Evolutionary conservation across 306 rosid genomes (phyloP), one percentile per base, ranked within the genome.

Genomic region (Pueraria montana): DNA sequence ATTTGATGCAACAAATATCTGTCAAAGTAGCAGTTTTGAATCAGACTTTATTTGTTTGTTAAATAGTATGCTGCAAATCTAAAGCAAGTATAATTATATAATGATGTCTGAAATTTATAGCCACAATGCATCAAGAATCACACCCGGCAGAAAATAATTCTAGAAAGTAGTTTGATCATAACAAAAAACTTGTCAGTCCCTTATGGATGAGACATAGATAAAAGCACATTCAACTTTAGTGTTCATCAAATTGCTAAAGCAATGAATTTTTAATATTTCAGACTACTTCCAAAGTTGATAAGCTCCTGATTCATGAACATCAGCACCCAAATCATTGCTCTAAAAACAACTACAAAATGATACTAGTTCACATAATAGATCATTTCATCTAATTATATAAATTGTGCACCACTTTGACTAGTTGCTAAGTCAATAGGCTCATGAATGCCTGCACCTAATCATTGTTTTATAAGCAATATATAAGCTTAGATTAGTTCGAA

Each of bases 1-100:
- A 87, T 96, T 96, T 86, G 98, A 86, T 63, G 95, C 82, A 86
- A 82, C 97, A 84, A 91, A 82, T 84, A 96, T 87, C 99, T 89
- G 86, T 6, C 21, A 81, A 69, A 42, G 24, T 65, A 77, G 72
- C 76, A 77, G 36, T 48, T 80, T 66, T 34, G 61, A 38, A 80
- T 77, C 78, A 87, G 30, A 77, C 52, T 56, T 75, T 45, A 61
- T 69, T 76, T 72, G 36, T 30, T 86, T 50, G 56, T 53, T 17
- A 53, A 72, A 61, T 3, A 72, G 55, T 21, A 59, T 63, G 83
- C 70, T 55, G 58, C 53, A 42, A 69, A 55, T 32, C 68, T 53
- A 71, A 70, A 62, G 74, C 49, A 83, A 50, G 72, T 12, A 45
- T 10, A 83, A 26, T 80, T 66, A 27, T 82, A 59, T 18, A 27